Evolutionary conservation across 192 early-diverging fungal genomes (phyloP), one percentile per base, ranked within the genome.

Genomic region (Coemansia reversa): DNA sequence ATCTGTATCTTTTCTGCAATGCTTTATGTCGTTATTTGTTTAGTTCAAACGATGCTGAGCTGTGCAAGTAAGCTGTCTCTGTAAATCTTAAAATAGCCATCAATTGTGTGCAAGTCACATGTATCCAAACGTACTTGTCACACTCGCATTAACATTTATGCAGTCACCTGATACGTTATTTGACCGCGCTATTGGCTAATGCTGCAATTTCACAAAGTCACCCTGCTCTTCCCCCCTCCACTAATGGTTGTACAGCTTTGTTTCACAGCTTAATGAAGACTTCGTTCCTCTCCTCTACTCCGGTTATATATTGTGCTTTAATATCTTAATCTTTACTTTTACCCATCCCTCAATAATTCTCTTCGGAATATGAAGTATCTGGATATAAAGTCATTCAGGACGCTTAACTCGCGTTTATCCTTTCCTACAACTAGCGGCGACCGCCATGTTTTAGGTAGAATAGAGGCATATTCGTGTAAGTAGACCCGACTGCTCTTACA

Each of bases 391-490:
- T 81, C 87, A 14, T 85, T 98, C 58, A 93, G 94, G 60, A 80
- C 85, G 52, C 84, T 98, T 52, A 98, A 97, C 80, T 86, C 86
- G 61, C 88, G 83, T 8, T 86, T 98, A 23, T 85, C 86, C 33
- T 96, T 90, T 76, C 76, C 77, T 12, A 88, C 94, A 50, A 91
- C 90, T 27, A 85, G 91, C 24, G 82, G 86, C 45, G 95, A 98
- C 76, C 88, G 86, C 72, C 83, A 82, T 74, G 83, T 96, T 22
- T 83, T 88, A 60, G 94, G 92, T 30, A 80, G 93, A 63, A 72
- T 96, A 24, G 96, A 98, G 80, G 89, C 92, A 23, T 98, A 98
- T 71, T 92, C 94, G 35, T 96, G 94, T 93, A 91, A 87, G 89
- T 85, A 51, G n/a, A 14, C 23, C 11, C 49, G 14, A 20, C 50